Base-by-base conservation (phyloP, 129 eudicot genomes). In the Flaveria ramosissima region DNA sequence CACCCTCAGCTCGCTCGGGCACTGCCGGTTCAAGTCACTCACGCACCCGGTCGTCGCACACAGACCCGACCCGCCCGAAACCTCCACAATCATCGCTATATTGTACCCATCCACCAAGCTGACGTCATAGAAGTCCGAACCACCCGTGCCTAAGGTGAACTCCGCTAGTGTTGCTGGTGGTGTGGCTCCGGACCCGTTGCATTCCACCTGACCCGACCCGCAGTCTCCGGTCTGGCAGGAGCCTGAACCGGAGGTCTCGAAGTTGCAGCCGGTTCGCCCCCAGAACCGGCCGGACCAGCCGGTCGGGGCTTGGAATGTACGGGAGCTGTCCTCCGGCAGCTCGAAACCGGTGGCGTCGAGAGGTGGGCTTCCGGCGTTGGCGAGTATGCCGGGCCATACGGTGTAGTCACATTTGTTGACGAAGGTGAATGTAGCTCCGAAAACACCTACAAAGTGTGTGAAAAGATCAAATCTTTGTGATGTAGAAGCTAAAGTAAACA, bases 261-360 rank as follows among this genome's bases (percentile, higher is more conserved):
- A 93, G 1, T 78, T 78, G 77, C 98, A 93, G 9, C 90, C 87
- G 79, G 98, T 93, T 63, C 98, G 75, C 24, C 88, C 96, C 98
- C 98, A 93, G 78, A 93, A 90, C 6, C 98, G 92, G 30, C 98
- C 98, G 74, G 98, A 93, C 98, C 98, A 93, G 56, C 98, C 98
- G 30, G 98, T 72, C 0, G 98, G 98, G 19, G 98, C 96, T 79
- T 80, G 86, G 73, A 93, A 93, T 6, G 87, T 14, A 8, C 97
- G 88, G 20, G 96, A 82, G 48, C 84, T 70, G 3, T 81, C 89
- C 39, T 78, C 63, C 1, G 92, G 86, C 30, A 93, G 97, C 81
- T 93, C 92, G 60, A 93, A 93, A 16, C 98, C 98, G 4, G 97
- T 90, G 76, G 84, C 73, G 52, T 84, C 91, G 6, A 93, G 97